A percentile compares a stretch with the other conserved stretches of the same genome.
phyloP scores from a whole-genome alignment of 2,329 filamentous ascomycete genomes.

The Parascedosporium putredinis region DNA sequence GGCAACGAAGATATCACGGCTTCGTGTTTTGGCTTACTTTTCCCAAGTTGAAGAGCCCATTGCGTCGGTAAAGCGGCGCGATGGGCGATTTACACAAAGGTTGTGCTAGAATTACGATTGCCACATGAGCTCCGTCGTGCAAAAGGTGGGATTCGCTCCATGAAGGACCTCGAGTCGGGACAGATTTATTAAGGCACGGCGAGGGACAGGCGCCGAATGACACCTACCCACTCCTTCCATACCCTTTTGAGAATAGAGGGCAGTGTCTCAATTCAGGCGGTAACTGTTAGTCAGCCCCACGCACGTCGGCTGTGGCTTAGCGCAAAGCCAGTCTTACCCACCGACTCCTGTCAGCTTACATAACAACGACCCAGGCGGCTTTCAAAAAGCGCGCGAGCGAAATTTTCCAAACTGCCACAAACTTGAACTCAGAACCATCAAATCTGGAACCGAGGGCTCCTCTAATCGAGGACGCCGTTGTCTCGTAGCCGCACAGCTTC shows the following conservation, averaged over 20 bases:
- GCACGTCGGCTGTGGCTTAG: background rate
- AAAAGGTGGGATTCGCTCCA: background rate
- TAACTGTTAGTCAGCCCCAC: slow-evolving; percentile 1
- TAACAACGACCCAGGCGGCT: background rate
- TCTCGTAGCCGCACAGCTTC: too few species aligned
- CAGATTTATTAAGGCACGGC: background rate
- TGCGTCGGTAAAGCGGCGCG: background rate
- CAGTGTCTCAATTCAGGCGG: too few species aligned
- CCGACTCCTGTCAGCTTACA: slow-evolving; percentile 1
- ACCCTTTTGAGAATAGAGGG: too few species aligned
- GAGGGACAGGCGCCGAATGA: background rate
- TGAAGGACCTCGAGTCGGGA: background rate
- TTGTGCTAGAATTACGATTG: background rate
- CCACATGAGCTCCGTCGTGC: background rate
- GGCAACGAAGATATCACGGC: too few species aligned
- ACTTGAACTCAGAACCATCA: background rate
- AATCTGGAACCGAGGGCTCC: background rate
- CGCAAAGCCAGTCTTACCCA: background rate
- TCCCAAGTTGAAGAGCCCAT: slow-evolving; percentile 6
- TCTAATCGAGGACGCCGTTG: background rate
- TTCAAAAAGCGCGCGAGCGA: background rate
- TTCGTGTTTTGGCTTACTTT: background rate
- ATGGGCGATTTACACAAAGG: background rate
- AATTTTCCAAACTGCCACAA: background rate
- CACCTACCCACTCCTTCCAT: background rate